These are phyloP conservation scores for Penicillium simplicissimum DNA, from an alignment of 495 filamentous ascomycete species.

Conservation along the genomic window DNA sequence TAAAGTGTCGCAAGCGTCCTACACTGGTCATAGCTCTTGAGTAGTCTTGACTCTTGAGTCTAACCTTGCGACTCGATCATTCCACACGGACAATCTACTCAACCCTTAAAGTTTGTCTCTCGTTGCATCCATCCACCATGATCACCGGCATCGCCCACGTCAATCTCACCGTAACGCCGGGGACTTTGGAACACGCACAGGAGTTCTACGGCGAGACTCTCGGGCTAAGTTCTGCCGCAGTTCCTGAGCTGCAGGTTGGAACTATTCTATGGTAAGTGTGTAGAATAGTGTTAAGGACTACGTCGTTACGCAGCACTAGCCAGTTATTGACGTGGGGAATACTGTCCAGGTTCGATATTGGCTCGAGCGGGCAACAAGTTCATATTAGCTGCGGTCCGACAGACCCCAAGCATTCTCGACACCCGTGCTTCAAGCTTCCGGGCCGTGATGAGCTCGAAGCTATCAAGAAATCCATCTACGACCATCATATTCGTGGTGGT, in stretches of 20 bases:
- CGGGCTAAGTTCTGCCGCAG: conserved; percentile 48
- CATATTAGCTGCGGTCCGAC: conserved; percentile 56
- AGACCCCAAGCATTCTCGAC: conserved; percentile 45
- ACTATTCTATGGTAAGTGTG: conserved; percentile 49
- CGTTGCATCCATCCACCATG: conserved; percentile 34
- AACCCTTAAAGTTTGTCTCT: background rate
- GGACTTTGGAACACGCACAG: conserved; percentile 52
- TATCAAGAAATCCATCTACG: conserved; percentile 53
- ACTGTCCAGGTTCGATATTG: conserved; percentile 54
- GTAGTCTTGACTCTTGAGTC: no score
- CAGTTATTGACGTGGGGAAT: background rate
- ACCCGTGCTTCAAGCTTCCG: conserved; percentile 59
- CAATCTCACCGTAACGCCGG: conserved; percentile 58
- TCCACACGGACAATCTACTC: no score
- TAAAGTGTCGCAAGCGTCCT: conserved; percentile 8
- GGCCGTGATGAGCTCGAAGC: conserved; percentile 45
- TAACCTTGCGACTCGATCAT: background rate
- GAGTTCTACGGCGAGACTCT: conserved; percentile 59
- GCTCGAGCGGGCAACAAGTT: conserved; percentile 57
- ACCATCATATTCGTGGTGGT: conserved; percentile 51
- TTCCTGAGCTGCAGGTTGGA: conserved; percentile 51
- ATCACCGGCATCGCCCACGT: conserved; percentile 61
- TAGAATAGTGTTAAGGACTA: background rate
- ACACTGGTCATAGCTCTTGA: background rate
- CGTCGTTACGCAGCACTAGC: background rate